phyloP scores from a whole-genome alignment of 441 rosid genomes.

The Kokia cookei region DNA sequence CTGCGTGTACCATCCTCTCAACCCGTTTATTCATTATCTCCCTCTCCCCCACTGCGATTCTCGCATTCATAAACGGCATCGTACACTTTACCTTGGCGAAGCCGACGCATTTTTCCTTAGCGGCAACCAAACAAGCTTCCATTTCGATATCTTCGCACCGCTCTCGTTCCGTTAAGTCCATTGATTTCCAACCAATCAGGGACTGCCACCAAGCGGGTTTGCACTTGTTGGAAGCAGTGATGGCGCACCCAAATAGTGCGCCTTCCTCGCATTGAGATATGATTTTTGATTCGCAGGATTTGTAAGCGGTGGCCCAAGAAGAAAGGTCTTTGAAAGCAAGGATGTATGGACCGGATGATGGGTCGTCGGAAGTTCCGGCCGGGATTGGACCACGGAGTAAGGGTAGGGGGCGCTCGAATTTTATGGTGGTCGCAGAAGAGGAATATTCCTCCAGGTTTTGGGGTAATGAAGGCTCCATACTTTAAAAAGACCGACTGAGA shows the following conservation, averaged over 20 bases:
- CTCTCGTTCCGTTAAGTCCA: conserved; percentile 47
- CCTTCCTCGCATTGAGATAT: conserved; percentile 63
- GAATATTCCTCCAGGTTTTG: conserved; percentile 45
- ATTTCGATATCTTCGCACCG: conserved; percentile 58
- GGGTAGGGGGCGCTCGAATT: conserved; percentile 43
- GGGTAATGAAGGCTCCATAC: conserved; percentile 4
- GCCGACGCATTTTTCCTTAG: conserved; percentile 50
- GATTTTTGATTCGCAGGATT: conserved; percentile 36
- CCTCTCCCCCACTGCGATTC: conserved; percentile 31
- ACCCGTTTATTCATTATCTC: conserved; percentile 12
- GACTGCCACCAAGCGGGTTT: conserved; percentile 67
- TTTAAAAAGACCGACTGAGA: not conserved
- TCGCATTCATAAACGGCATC: conserved; percentile 44
- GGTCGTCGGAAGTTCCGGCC: conserved; percentile 33
- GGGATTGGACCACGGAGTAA: conserved; percentile 62
- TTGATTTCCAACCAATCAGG: conserved; percentile 17
- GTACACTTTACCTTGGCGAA: conserved; percentile 52
- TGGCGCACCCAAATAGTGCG: conserved; percentile 70
- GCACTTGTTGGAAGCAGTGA: conserved; percentile 57
- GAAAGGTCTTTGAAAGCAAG: conserved; percentile 51
- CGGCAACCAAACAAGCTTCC: conserved; percentile 44
- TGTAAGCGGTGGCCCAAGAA: conserved; percentile 51
- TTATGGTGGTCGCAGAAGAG: conserved; percentile 38
- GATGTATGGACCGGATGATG: conserved; percentile 31
- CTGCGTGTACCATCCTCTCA: conserved; percentile 26